Evolutionary conservation across 345 rosid genomes (phyloP).

Genomic region (Lepidium sativum): DNA sequence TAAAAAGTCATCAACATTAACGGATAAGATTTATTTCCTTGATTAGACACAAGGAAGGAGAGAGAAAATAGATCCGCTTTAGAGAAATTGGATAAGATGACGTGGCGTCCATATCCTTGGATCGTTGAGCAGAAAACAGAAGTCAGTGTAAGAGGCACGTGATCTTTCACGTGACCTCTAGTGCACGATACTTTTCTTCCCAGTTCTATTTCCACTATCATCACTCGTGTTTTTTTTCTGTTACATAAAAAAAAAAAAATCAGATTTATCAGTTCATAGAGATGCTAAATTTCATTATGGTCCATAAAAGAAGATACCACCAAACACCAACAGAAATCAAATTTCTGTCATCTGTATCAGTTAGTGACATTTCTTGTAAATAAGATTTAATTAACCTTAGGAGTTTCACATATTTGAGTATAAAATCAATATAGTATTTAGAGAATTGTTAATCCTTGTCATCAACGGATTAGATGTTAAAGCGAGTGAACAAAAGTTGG

Average conservation of each 20-base stretch:
- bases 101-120: conserved; percentile 28
- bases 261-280: conserved; percentile 16
- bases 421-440: not conserved
- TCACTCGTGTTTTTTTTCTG: not conserved
- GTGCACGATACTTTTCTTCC: not conserved
- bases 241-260: too few relatives aligned
- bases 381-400: not conserved
- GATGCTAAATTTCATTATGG: conserved; percentile 24
- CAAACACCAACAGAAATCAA: conserved; percentile 10
- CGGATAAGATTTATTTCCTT: not conserved
- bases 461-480: not conserved
- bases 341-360: not conserved
- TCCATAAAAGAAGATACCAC: conserved; percentile 11
- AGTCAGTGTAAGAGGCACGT: conserved; percentile 24
- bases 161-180: conserved; percentile 16
- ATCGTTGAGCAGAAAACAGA: conserved; percentile 7
- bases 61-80: conserved; percentile 18
- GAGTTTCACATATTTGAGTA: not conserved
- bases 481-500: not conserved
- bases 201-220: conserved; percentile 2
- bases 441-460: not conserved
- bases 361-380: not conserved
- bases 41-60: not conserved
- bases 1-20: not conserved
- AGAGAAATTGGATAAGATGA: conserved; percentile 21